Base-by-base conservation (phyloP, 768 basidiomycete species). In the Podaxis sp. region DNA sequence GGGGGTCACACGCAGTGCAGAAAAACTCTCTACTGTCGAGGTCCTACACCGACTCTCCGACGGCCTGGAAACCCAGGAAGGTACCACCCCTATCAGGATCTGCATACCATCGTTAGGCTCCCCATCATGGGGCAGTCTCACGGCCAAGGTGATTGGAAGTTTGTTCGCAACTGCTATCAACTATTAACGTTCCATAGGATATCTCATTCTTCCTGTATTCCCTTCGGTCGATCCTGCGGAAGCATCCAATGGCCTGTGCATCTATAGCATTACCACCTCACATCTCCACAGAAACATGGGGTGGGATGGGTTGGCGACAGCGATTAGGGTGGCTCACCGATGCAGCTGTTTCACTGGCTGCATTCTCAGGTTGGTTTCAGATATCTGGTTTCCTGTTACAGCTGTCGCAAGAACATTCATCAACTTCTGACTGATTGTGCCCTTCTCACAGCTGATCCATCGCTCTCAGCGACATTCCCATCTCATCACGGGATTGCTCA, bases 401-500 rank as follows among this genome's bases (percentile, higher is more conserved):
- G 37, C 23, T 14, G n/a, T 38, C 35, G 35, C 21, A 38, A 10
- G 21, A 21, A 23, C 47, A 11, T 23, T 14, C 25, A 18, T 21
- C 21, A 23, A 21, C 52, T 54, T 25, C 21, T 10, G 36, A 38
- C 47, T 64, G 47, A 57, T 58, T 21, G 25, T 13, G 21, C 32
- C 25, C 36, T 36, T 53, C 25, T 50, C 51, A 11, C 70, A 95
- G 93, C 82, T 27, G 85, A 96, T 67, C 90, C 93, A n/a, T 82
- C 86, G 13, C 77, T 97, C 23, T 76, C 83, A 6, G 73, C 81
- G 1, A 75, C 84, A 51, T 98, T 95, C 73, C 90, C 94, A 35
- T 82, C 86, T 9, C 88, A 95, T 69, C 91, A 96, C 71, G 97
- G 97, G 10, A 75, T 96, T 55, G 78, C 98, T 18, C 84, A 86